Conservation (phyloP, 306 rosid genomes). For the Cucumis cinereus region DNA sequence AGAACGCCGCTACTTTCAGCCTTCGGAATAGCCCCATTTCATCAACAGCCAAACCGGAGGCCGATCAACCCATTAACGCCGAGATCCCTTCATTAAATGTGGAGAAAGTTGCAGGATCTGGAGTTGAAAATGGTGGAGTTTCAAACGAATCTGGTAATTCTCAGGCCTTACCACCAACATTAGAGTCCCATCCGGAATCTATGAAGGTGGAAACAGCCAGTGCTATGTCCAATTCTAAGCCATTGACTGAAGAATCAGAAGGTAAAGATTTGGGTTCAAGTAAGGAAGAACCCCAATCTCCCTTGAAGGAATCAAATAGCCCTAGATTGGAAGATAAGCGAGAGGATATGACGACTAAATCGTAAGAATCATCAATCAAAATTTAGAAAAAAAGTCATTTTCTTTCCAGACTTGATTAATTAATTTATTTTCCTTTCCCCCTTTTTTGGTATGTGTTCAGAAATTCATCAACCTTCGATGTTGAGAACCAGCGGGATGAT, state of each 20-base stretch:
- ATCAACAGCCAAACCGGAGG: constrained; percentile 25
- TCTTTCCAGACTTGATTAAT: not conserved
- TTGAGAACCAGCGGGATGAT: constrained; percentile 55
- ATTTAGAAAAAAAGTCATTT: not conserved
- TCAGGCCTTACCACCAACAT: constrained; percentile 7
- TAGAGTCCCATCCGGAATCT: constrained; percentile 35
- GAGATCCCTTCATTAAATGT: constrained; percentile 33
- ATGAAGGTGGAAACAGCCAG: constrained; percentile 33
- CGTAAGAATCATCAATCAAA: constrained; percentile 39
- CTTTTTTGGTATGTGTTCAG: constrained; percentile 26
- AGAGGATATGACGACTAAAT: constrained; percentile 55
- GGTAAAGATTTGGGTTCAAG: constrained; percentile 29
- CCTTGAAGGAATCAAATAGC: constrained; percentile 48
- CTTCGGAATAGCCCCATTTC: constrained; percentile 42
- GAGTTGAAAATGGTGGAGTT: constrained; percentile 32
- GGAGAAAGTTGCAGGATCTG: constrained; percentile 47
- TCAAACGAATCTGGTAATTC: constrained; percentile 17
- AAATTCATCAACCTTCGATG: constrained; percentile 25
- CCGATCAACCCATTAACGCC: constrained; percentile 31
- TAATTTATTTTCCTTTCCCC: not conserved
- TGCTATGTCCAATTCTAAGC: constrained; percentile 25
- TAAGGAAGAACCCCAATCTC: constrained; percentile 60
- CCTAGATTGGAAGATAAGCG: constrained; percentile 44
- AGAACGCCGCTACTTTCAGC: constrained; percentile 26
- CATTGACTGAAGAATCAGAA: constrained; percentile 32